phyloP scores from a whole-genome alignment of 345 rosid genomes.

The Corymbia maculata region DNA sequence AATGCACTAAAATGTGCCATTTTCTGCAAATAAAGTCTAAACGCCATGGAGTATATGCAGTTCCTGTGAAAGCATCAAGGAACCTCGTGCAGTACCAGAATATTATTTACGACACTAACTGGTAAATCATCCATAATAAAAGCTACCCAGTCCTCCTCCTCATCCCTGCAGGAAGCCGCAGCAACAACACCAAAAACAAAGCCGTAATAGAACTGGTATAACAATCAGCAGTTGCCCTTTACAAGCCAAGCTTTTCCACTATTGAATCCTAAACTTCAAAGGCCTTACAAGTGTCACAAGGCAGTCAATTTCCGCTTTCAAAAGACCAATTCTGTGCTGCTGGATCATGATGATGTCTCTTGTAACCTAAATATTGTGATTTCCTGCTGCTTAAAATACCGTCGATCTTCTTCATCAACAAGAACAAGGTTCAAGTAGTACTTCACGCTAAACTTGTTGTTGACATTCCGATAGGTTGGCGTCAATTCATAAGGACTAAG shows the following conservation, averaged over 20 bases:
- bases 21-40: not conserved
- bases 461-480: constrained; percentile 87
- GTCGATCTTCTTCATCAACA: constrained; percentile 95
- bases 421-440: constrained; percentile 92
- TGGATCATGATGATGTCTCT: constrained; percentile 37
- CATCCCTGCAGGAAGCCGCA: not conserved
- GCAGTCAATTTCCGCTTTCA: not conserved
- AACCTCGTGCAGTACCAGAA: not conserved
- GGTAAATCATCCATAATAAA: not conserved
- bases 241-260: not conserved
- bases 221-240: not conserved
- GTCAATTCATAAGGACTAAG: constrained; percentile 93
- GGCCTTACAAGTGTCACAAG: not conserved
- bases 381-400: constrained; percentile 97
- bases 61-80: not conserved
- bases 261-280: not conserved
- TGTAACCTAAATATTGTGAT: constrained; percentile 79
- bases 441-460: constrained; percentile 97
- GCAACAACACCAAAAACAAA: not conserved
- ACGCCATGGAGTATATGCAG: not conserved
- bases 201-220: not conserved
- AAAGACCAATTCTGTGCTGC: not conserved
- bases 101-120: not conserved
- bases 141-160: not conserved
- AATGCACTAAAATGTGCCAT: not conserved